These are phyloP conservation scores for Pterocarpus santalinus DNA, from an alignment of 306 rosid species.

Conservation along the genomic window DNA sequence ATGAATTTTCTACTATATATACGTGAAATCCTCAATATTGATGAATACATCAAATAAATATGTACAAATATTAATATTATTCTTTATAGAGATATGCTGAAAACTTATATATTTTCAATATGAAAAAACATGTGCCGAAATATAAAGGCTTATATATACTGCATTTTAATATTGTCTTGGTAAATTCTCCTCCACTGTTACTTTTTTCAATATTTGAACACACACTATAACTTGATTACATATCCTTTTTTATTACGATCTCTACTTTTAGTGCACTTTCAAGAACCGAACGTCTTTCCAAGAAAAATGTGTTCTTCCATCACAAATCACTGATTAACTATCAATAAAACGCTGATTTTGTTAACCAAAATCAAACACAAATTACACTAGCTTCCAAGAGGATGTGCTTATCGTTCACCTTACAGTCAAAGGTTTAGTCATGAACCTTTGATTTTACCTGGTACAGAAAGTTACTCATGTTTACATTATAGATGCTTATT, in stretches of 20 bases:
- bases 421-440: no score
- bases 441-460: no score
- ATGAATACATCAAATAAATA: no score
- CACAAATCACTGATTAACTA: slow-evolving; percentile 39
- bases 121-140: neutral
- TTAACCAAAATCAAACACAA: slow-evolving; percentile 25
- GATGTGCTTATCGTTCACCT: no score
- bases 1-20: no score
- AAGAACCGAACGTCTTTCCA: slow-evolving; percentile 18
- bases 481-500: no score
- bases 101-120: no score
- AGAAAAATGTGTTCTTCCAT: slow-evolving; percentile 31
- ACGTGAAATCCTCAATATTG: no score
- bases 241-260: neutral
- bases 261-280: neutral
- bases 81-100: no score
- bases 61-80: no score
- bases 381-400: slow-evolving; percentile 6
- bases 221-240: neutral
- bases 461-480: no score
- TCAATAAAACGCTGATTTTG: neutral
- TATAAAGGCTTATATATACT: slow-evolving; percentile 33
- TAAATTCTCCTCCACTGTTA: slow-evolving; percentile 31
- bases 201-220: slow-evolving; percentile 6
- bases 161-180: slow-evolving; percentile 15